Evolutionary conservation across 2,329 filamentous ascomycete genomes (phyloP).

Genomic region (Alternaria burnsii): DNA sequence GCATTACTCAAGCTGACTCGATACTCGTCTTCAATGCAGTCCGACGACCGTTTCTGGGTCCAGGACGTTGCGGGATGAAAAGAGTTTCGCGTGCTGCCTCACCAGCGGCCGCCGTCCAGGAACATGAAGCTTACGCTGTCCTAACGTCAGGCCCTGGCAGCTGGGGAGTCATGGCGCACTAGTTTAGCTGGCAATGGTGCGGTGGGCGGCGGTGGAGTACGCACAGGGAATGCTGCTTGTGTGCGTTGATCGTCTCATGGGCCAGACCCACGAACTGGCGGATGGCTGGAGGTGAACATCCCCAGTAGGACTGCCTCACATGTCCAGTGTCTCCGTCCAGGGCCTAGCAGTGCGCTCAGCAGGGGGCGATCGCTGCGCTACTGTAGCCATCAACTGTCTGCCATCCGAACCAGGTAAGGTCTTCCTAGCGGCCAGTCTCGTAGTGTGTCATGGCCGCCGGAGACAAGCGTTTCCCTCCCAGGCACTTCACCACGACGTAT

Average conservation of each 20-base stretch:
- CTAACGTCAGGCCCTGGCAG: slow-evolving; percentile 28
- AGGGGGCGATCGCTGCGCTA: slow-evolving; percentile 46
- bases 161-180: slow-evolving; percentile 32
- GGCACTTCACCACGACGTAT: slow-evolving; percentile 28
- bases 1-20: slow-evolving; percentile 13
- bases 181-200: slow-evolving; percentile 36
- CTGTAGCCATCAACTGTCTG: slow-evolving; percentile 35
- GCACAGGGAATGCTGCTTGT: slow-evolving; percentile 16
- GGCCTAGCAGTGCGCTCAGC: slow-evolving; percentile 34
- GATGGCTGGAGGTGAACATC: slow-evolving; percentile 39
- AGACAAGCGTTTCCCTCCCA: slow-evolving; percentile 35
- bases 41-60: slow-evolving; percentile 25
- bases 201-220: slow-evolving; percentile 28
- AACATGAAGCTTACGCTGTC: slow-evolving; percentile 38
- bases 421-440: slow-evolving; percentile 29
- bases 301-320: slow-evolving; percentile 42
- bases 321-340: slow-evolving; percentile 23
- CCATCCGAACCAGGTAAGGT: slow-evolving; percentile 35
- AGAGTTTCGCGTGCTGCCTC: slow-evolving; percentile 33
- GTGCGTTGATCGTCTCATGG: slow-evolving; percentile 49
- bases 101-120: slow-evolving; percentile 41
- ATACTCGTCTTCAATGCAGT: slow-evolving; percentile 9
- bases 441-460: slow-evolving; percentile 42
- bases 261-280: slow-evolving; percentile 43
- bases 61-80: slow-evolving; percentile 20